phyloP scores from a whole-genome alignment of 2,329 filamentous ascomycete species.

The Aciculosporium take region DNA sequence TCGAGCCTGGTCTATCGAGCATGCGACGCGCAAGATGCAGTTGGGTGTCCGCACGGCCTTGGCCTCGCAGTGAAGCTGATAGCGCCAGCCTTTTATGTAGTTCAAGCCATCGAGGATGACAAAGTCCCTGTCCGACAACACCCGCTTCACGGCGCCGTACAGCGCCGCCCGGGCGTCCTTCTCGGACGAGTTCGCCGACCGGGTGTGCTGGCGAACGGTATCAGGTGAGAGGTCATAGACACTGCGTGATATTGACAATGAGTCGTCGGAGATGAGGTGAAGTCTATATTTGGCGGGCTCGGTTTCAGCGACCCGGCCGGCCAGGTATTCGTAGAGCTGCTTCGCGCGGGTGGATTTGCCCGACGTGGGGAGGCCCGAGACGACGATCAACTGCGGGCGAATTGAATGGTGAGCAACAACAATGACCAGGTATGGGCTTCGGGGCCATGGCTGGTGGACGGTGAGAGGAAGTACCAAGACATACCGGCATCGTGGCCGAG shows the following conservation, averaged over 20 bases:
- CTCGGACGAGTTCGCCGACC: conserved; percentile 60
- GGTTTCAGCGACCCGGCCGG: conserved; percentile 33
- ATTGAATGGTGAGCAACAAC: conserved; percentile 5
- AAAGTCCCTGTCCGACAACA: conserved; percentile 56
- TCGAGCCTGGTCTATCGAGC: conserved; percentile 35
- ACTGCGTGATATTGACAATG: conserved; percentile 51
- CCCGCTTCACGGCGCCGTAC: conserved; percentile 65
- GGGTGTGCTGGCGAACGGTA: conserved; percentile 40
- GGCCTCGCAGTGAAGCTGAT: conserved; percentile 73
- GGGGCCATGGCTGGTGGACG: background rate
- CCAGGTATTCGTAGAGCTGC: conserved; percentile 53
- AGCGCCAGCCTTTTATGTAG: conserved; percentile 83
- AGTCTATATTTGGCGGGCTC: conserved; percentile 41
- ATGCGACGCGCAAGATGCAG: conserved; percentile 57
- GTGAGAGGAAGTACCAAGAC: background rate
- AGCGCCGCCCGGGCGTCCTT: conserved; percentile 68
- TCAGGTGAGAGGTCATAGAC: conserved; percentile 53
- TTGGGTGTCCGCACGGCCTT: conserved; percentile 65
- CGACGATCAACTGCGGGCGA: conserved; percentile 44
- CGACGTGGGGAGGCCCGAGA: conserved; percentile 53
- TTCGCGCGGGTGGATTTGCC: conserved; percentile 53
- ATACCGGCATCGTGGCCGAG: background rate
- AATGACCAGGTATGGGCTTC: background rate
- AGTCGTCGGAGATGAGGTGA: conserved; percentile 61
- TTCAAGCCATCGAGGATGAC: conserved; percentile 70